Conservation (phyloP, 805 yeast species). For the Candida nanaspora region DNA sequence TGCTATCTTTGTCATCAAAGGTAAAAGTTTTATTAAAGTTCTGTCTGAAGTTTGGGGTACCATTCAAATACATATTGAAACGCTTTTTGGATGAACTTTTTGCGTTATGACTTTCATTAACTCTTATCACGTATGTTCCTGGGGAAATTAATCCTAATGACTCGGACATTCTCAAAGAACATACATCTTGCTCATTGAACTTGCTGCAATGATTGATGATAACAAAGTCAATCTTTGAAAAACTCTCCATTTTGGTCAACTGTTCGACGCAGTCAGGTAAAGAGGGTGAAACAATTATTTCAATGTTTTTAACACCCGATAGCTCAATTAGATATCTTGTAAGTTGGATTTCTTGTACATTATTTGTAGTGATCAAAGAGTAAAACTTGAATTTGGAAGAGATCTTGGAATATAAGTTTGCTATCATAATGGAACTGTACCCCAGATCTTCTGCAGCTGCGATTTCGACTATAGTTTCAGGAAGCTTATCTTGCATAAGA, state of each 20-base stretch:
- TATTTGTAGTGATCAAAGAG: conserved; percentile 8
- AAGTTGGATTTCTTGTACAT: conserved; percentile 5
- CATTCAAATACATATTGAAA: conserved; percentile 11
- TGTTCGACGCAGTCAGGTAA: not conserved
- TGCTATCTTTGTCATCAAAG: not conserved
- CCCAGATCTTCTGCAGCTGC: conserved; percentile 16
- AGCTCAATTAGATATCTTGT: conserved; percentile 11
- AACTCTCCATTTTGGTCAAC: not conserved
- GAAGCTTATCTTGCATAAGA: no score
- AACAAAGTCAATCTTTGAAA: conserved; percentile 10
- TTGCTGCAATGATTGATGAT: conserved; percentile 10
- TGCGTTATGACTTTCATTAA: conserved; percentile 4
- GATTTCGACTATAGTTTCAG: conserved; percentile 9
- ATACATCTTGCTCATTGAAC: conserved; percentile 6
- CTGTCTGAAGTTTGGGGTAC: conserved; percentile 14
- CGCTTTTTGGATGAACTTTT: not conserved
- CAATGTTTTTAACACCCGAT: conserved; percentile 7
- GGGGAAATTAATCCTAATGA: conserved; percentile 15
- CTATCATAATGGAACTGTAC: conserved; percentile 13
- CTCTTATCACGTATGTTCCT: conserved; percentile 8
- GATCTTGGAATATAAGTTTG: conserved; percentile 9
- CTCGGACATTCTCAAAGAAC: conserved; percentile 13
- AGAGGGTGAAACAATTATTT: not conserved
- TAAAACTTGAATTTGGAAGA: conserved; percentile 8
- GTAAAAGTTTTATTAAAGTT: not conserved